These are phyloP conservation scores for Fusarium foetens DNA, from an alignment of 2,329 filamentous ascomycete genomes.

Conservation along the genomic window DNA sequence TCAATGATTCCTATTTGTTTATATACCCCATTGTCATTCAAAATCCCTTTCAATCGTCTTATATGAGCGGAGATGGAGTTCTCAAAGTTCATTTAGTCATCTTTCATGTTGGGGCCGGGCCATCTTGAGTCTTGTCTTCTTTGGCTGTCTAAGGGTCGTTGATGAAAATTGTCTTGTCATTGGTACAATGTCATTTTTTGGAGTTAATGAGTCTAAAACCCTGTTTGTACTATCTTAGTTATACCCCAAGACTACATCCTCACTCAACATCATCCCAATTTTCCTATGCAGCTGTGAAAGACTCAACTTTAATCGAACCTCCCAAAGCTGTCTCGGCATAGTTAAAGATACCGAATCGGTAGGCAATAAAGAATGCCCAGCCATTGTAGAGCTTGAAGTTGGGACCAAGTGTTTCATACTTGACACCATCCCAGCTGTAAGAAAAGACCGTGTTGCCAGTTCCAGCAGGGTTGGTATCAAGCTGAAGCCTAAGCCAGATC, in stretches of 20 bases:
- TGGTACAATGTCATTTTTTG: background rate
- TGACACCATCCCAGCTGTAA: slow-evolving; percentile 30
- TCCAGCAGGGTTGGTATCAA: slow-evolving; percentile 42
- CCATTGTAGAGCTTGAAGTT: slow-evolving; percentile 52
- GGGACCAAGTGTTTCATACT: slow-evolving; percentile 44
- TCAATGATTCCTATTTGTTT: background rate
- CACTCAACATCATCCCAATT: background rate
- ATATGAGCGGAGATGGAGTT: too few species aligned
- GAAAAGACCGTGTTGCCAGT: slow-evolving; percentile 35
- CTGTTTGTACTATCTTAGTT: background rate
- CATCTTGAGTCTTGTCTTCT: background rate
- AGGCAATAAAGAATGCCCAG: slow-evolving; percentile 61
- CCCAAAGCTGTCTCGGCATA: slow-evolving; percentile 57
- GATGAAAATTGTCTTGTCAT: too few species aligned
- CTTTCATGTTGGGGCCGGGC: background rate
- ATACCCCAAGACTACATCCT: background rate
- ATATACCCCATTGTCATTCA: background rate
- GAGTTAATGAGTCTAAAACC: background rate
- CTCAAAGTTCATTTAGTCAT: background rate
- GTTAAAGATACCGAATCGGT: slow-evolving; percentile 62
- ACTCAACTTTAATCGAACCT: slow-evolving; percentile 44
- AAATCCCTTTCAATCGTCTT: fast-evolving
- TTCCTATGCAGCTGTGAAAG: slow-evolving; percentile 25
- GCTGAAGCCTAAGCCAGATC: slow-evolving; percentile 39
- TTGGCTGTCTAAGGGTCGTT: too few species aligned